A percentile compares a stretch with the other conserved stretches of the same genome.
These are phyloP conservation scores for Houttuynia cordata DNA, from an alignment of 164 flowering plant species.

Conservation along the genomic window DNA sequence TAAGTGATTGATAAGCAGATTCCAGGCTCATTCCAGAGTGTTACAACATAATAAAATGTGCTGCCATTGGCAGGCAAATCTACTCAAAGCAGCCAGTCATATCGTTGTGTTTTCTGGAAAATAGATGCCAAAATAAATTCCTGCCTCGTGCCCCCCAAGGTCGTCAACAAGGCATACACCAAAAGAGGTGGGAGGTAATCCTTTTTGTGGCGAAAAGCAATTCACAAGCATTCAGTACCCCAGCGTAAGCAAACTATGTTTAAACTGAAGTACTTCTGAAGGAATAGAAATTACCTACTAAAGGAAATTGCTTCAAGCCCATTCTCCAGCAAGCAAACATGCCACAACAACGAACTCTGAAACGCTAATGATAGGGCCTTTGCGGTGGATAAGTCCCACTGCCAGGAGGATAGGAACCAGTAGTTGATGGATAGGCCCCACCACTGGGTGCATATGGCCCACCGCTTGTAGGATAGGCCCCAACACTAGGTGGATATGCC, in stretches of 20 bases:
- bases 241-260: neutral
- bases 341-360: neutral
- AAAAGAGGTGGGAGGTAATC: neutral
- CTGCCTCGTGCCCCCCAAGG: neutral
- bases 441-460: slow-evolving; percentile 3
- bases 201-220: neutral
- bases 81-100: no score
- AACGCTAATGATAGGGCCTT: neutral
- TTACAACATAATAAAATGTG: neutral
- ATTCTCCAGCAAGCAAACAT: neutral
- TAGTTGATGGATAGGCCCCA: slow-evolving; percentile 1
- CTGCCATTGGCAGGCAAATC: no score
- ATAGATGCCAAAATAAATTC: neutral
- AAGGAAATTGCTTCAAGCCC: neutral
- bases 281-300: neutral
- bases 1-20: neutral
- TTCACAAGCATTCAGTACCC: neutral
- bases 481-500: neutral
- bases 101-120: neutral
- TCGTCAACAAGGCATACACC: neutral
- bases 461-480: slow-evolving; percentile 1
- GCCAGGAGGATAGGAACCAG: slow-evolving; percentile 1
- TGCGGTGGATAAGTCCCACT: neutral
- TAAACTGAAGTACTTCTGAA: neutral
- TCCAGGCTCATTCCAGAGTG: neutral